phyloP scores from a whole-genome alignment of 2,329 filamentous ascomycete species.

The Gyromitra esculenta region DNA sequence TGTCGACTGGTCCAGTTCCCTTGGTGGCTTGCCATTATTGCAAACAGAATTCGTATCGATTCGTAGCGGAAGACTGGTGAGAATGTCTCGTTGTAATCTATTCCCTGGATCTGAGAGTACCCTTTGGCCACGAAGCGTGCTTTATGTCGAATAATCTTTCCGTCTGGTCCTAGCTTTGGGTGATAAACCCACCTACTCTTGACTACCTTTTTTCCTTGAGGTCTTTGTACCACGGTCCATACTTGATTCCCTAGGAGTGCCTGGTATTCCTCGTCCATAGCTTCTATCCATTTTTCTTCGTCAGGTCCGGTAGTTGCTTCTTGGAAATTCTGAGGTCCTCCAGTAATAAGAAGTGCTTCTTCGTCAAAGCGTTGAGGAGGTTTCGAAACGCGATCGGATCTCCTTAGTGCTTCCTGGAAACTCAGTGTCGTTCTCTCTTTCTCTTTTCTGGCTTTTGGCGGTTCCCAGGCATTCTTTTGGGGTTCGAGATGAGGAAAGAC shows the following conservation, averaged over 20 bases:
- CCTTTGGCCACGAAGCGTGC: constrained; percentile 8
- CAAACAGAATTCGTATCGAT: too few species aligned
- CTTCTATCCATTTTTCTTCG: background rate
- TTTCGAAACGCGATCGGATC: background rate
- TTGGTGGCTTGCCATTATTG: too few species aligned
- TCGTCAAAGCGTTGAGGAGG: background rate
- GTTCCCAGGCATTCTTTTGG: too few species aligned
- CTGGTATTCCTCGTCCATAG: background rate
- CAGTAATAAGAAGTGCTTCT: background rate
- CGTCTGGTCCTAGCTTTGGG: background rate
- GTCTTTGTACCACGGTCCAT: background rate
- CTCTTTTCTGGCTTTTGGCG: too few species aligned
- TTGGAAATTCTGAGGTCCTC: background rate
- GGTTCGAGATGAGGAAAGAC: too few species aligned
- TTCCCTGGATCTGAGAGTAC: background rate
- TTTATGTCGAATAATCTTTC: background rate
- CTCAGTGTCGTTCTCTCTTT: too few species aligned
- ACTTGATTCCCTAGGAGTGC: background rate
- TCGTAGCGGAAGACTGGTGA: background rate
- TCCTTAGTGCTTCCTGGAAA: too few species aligned
- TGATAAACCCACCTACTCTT: background rate
- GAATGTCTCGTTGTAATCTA: background rate
- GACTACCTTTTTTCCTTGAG: background rate
- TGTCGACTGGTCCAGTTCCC: too few species aligned
- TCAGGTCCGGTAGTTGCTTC: background rate